Percentiles rank a stretch among this genome's conserved stretches.
Evolutionary conservation across 495 filamentous ascomycete species (phyloP).

Genomic region (Wilcoxina mikolae): DNA sequence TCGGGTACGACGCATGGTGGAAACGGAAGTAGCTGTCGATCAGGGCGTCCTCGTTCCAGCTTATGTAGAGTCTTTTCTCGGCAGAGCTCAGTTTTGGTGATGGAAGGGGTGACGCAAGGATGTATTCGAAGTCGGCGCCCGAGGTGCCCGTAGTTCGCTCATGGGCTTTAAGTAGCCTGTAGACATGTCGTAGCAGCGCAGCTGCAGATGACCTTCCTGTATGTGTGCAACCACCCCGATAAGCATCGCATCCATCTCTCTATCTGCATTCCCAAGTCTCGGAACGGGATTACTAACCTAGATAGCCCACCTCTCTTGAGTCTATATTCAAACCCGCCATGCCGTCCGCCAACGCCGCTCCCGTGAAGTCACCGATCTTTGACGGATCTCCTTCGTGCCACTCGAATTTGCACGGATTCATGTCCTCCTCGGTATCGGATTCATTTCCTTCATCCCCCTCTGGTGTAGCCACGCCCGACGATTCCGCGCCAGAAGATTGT

Average conservation of each 20-base stretch:
- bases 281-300: slow-evolving; percentile 26
- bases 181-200: slow-evolving; percentile 18
- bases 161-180: slow-evolving; percentile 11
- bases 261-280: neutral
- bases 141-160: slow-evolving; percentile 3
- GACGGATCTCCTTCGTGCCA: slow-evolving; percentile 23
- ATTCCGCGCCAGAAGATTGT: slow-evolving; percentile 2
- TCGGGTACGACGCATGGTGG: slow-evolving; percentile 40
- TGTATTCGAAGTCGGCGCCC: slow-evolving; percentile 4
- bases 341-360: slow-evolving; percentile 19
- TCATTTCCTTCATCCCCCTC: slow-evolving; percentile 13
- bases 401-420: slow-evolving; percentile 24
- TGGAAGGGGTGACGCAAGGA: slow-evolving; percentile 28
- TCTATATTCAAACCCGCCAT: slow-evolving; percentile 30
- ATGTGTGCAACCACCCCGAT: slow-evolving; percentile 5
- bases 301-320: slow-evolving; percentile 26
- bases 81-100: slow-evolving; percentile 16
- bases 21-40: slow-evolving; percentile 41
- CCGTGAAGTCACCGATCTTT: slow-evolving; percentile 5
- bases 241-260: neutral
- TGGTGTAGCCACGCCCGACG: slow-evolving; percentile 6
- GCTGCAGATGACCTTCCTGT: slow-evolving; percentile 20
- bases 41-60: slow-evolving; percentile 20
- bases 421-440: slow-evolving; percentile 15
- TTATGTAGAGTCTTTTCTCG: slow-evolving; percentile 2